A percentile compares a stretch with the other conserved stretches of the same genome.
Conservation (phyloP, 257 asterid genomes). For the Penstemon barbatus region DNA sequence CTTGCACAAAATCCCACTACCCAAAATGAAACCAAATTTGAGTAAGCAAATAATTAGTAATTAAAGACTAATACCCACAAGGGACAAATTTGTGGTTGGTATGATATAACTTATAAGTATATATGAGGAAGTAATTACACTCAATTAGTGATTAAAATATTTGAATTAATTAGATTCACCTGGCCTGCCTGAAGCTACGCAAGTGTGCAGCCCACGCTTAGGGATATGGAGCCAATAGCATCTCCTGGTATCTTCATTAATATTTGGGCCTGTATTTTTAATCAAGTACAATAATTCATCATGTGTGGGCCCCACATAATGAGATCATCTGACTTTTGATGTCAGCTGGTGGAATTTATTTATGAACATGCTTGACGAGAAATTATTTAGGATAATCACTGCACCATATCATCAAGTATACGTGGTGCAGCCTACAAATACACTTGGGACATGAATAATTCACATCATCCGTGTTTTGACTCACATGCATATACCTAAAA, state of each 20-base stretch:
- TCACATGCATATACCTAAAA: too few species aligned
- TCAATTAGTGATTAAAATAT: background rate
- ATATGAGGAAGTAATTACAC: background rate
- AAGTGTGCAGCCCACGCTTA: background rate
- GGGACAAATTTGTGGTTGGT: slow-evolving; percentile 17
- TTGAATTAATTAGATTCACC: background rate
- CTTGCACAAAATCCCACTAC: background rate
- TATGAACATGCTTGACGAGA: too few species aligned
- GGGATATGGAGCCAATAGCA: background rate
- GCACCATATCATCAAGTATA: too few species aligned
- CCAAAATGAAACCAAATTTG: too few species aligned
- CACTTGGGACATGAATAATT: too few species aligned
- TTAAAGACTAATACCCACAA: background rate
- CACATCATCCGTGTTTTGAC: too few species aligned
- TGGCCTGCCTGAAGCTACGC: background rate
- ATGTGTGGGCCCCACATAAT: background rate
- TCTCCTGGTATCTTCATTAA: background rate
- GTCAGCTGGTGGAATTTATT: too few species aligned
- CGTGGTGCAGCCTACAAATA: too few species aligned
- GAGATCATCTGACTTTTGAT: background rate
- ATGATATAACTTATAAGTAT: background rate
- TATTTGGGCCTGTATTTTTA: background rate
- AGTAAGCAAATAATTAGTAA: too few species aligned
- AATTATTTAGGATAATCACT: too few species aligned
- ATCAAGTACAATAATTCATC: background rate